A percentile compares a stretch with the other conserved stretches of the same genome.
Evolutionary conservation across 768 basidiomycete species (phyloP).

Genomic region (Mycena indigotica): DNA sequence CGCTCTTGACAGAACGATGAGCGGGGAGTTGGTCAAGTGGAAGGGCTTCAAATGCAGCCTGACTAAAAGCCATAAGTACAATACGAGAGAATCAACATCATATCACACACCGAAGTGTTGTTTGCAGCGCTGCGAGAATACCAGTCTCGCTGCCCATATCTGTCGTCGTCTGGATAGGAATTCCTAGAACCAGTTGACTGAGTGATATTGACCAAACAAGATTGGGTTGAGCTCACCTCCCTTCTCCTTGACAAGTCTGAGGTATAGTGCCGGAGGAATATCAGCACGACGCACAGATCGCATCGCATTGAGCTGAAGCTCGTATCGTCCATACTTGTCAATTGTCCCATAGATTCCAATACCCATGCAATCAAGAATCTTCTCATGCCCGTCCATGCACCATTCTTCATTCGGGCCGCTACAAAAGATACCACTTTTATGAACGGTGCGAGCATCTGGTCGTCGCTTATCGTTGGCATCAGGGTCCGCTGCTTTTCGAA

Average conservation of each 20-base stretch:
- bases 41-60: slow-evolving; percentile 21
- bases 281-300: slow-evolving; percentile 23
- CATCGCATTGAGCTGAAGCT: slow-evolving; percentile 15
- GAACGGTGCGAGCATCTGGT: slow-evolving; percentile 25
- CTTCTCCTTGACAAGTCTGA: slow-evolving; percentile 9
- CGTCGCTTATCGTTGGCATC: slow-evolving; percentile 3
- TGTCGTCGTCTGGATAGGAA: slow-evolving; percentile 23
- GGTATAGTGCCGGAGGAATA: slow-evolving; percentile 23
- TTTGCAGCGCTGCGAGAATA: slow-evolving; percentile 25
- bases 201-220: slow-evolving; percentile 4
- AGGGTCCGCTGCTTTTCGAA: not conserved
- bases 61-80: slow-evolving; percentile 1
- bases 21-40: slow-evolving; percentile 24
- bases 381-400: slow-evolving; percentile 34
- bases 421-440: slow-evolving; percentile 7
- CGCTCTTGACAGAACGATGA: slow-evolving; percentile 28
- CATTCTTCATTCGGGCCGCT: slow-evolving; percentile 33
- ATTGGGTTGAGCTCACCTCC: slow-evolving; percentile 12
- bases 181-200: slow-evolving; percentile 24
- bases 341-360: slow-evolving; percentile 28
- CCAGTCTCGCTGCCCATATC: slow-evolving; percentile 29
- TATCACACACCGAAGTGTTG: slow-evolving; percentile 23
- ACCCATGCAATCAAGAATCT: slow-evolving; percentile 27
- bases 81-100: not conserved
- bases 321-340: slow-evolving; percentile 28